Conservation (phyloP, 2,329 filamentous ascomycete species). For the Hymenoscyphus occultus region DNA sequence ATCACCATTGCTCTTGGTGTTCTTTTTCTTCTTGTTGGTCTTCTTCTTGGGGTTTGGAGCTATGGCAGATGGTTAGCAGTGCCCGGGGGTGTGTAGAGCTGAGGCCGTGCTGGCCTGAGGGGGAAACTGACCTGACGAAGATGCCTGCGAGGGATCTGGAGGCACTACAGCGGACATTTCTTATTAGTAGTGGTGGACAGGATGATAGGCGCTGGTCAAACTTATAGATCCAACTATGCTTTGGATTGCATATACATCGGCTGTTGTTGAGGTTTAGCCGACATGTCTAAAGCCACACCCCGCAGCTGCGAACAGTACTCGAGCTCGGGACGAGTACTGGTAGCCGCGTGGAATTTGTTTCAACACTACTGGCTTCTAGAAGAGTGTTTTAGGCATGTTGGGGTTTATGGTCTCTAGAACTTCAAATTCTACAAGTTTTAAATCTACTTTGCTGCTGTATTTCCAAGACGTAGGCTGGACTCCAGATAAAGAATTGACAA, state of each 20-base stretch:
- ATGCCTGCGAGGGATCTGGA: slow-evolving; percentile 31
- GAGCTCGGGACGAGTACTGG: neutral
- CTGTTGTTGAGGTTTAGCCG: slow-evolving; percentile 3
- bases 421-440: neutral
- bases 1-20: slow-evolving; percentile 41
- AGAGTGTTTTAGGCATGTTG: neutral
- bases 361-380: neutral
- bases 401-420: neutral
- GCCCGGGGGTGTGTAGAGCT: slow-evolving; percentile 13
- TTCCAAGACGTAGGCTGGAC: no score
- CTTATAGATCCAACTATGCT: slow-evolving; percentile 4
- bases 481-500: no score
- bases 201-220: slow-evolving; percentile 8
- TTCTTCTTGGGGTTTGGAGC: slow-evolving; percentile 53
- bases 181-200: slow-evolving; percentile 1
- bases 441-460: no score
- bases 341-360: neutral
- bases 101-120: slow-evolving; percentile 2
- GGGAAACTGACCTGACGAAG: slow-evolving; percentile 33
- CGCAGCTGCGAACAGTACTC: no score
- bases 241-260: neutral
- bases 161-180: slow-evolving; percentile 36
- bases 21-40: slow-evolving; percentile 52
- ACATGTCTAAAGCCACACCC: slow-evolving; percentile 4
- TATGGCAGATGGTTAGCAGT: slow-evolving; percentile 33